A percentile compares a stretch with the other conserved stretches of the same genome.
Evolutionary conservation across 768 basidiomycete genomes (phyloP).

Genomic region (Mrakia frigida): DNA sequence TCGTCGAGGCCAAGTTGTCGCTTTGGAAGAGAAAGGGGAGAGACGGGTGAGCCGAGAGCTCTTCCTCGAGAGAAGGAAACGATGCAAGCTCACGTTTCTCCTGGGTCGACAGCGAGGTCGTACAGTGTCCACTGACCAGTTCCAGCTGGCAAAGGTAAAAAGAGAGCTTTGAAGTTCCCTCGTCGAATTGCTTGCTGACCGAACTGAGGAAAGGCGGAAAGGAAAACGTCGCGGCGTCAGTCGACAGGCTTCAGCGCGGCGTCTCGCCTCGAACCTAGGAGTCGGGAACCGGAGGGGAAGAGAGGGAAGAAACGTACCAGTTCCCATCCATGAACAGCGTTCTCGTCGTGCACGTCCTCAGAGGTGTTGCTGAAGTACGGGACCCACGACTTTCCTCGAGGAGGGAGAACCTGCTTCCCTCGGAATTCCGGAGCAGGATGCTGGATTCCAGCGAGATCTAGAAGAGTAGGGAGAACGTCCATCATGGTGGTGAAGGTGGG

Average conservation of each 20-base stretch:
- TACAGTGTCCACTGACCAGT: constrained; percentile 15
- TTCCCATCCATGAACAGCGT: constrained; percentile 40
- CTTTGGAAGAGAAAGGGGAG: background rate
- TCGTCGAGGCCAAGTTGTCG: background rate
- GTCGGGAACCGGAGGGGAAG: background rate
- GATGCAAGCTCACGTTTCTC: constrained; percentile 1
- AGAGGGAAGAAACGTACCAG: background rate
- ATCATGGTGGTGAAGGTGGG: constrained; percentile 42
- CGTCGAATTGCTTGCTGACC: constrained; percentile 20
- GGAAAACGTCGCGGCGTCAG: background rate
- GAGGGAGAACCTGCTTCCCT: constrained; percentile 34
- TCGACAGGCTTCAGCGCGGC: background rate
- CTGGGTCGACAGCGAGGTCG: background rate
- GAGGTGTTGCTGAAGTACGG: constrained; percentile 28
- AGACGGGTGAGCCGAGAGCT: background rate
- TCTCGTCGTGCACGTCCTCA: constrained; percentile 35
- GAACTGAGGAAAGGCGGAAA: background rate
- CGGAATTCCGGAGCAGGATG: constrained; percentile 36
- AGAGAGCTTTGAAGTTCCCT: constrained; percentile 2
- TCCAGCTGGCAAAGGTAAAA: background rate
- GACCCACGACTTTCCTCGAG: constrained; percentile 38
- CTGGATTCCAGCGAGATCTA: constrained; percentile 34
- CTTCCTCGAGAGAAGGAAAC: background rate
- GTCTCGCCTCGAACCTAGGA: background rate
- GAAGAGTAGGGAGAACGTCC: constrained; percentile 41